A percentile compares a stretch with the other conserved stretches of the same genome.
Evolutionary conservation across 176 grass and related monocot species (phyloP).

Genomic region (Phoenix dactylifera): DNA sequence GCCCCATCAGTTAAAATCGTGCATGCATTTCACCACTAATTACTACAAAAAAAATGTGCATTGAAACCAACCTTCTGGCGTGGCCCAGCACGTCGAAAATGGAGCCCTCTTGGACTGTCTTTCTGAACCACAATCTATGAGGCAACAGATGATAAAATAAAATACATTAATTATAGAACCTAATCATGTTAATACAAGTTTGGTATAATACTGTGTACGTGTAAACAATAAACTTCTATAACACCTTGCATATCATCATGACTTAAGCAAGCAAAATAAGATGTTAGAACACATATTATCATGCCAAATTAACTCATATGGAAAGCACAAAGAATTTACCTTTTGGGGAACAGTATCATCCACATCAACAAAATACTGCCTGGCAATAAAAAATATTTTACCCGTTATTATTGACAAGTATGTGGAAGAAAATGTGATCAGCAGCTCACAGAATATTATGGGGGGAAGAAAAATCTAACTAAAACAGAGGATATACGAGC

Average conservation of each 20-base stretch:
- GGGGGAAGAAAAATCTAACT: no score
- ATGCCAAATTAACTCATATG: not conserved
- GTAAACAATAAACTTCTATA: not conserved
- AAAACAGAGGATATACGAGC: not conserved
- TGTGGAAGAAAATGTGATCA: not conserved
- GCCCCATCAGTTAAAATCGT: not conserved
- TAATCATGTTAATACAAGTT: no score
- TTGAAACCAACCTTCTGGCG: slow-evolving; percentile 1
- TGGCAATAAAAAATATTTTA: slow-evolving; percentile 3
- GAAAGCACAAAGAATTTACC: not conserved
- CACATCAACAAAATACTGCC: slow-evolving; percentile 14
- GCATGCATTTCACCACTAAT: not conserved
- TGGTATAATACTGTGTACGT: no score
- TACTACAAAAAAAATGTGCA: not conserved
- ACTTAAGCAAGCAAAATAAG: not conserved
- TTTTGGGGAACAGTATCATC: slow-evolving; percentile 17
- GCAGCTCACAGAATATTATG: not conserved
- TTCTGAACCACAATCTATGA: slow-evolving; percentile 13
- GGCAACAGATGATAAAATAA: not conserved
- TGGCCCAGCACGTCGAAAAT: slow-evolving; percentile 14
- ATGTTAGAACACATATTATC: not conserved
- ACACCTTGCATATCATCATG: not conserved
- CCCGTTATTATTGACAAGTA: not conserved
- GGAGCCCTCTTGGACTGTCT: slow-evolving; percentile 10
- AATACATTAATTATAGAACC: not conserved